phyloP scores from a whole-genome alignment of 2,329 filamentous ascomycete species.

The Tolypocladium sp. region DNA sequence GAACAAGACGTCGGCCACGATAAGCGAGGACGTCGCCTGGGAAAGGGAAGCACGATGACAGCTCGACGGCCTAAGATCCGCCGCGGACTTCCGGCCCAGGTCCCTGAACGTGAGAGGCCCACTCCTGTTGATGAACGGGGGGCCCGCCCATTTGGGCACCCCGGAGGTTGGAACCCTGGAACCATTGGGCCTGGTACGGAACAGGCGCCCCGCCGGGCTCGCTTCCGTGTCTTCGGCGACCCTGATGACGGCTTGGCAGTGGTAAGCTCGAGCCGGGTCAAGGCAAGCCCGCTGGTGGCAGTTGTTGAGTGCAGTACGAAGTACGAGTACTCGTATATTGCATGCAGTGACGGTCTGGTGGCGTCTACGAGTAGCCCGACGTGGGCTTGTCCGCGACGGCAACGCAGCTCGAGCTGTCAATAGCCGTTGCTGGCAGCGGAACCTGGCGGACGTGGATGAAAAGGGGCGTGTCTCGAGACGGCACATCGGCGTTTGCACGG shows the following conservation, averaged over 20 bases:
- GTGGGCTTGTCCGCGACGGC: background rate
- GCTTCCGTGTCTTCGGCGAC: background rate
- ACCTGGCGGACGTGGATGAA: background rate
- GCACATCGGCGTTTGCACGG: background rate
- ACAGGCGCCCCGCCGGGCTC: background rate
- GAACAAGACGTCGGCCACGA: background rate
- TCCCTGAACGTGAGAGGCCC: background rate
- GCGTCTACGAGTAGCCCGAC: background rate
- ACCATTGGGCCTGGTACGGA: background rate
- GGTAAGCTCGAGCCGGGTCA: background rate
- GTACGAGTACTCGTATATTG: no score
- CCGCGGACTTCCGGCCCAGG: background rate
- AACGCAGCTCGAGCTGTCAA: background rate
- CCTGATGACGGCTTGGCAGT: background rate
- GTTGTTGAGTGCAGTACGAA: no score
- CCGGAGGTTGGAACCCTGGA: background rate
- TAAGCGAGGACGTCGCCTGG: background rate
- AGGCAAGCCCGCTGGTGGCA: background rate
- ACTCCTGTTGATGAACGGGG: background rate
- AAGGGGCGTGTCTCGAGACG: background rate
- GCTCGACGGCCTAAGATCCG: background rate
- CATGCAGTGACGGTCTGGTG: background rate
- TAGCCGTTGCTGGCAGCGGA: background rate
- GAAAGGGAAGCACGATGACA: background rate
- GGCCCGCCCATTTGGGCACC: background rate